These are phyloP conservation scores for Sapria himalayana DNA, from an alignment of 345 rosid species.

Conservation along the genomic window DNA sequence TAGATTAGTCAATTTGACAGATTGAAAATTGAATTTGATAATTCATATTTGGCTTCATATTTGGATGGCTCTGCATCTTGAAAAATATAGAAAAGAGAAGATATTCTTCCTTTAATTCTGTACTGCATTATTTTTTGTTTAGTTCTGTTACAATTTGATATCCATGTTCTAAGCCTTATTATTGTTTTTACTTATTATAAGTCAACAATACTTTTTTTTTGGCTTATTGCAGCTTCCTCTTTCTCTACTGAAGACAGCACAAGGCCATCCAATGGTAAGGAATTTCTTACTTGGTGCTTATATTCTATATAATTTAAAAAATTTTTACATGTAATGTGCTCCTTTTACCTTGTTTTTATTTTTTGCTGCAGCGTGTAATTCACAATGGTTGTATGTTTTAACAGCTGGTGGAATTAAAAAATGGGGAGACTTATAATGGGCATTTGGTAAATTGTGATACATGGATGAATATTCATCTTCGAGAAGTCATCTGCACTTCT, in stretches of 20 bases:
- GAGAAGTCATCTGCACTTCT: conserved; percentile 96
- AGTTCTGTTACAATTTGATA: too few relatives aligned
- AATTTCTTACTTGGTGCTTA: conserved; percentile 1
- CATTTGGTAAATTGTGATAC: conserved; percentile 93
- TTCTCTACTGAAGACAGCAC: conserved; percentile 59
- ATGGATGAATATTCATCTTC: conserved; percentile 97
- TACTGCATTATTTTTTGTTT: too few relatives aligned
- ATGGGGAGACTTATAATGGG: conserved; percentile 96
- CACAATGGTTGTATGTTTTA: conserved; percentile 10
- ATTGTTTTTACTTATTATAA: too few relatives aligned
- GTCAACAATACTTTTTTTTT: too few relatives aligned
- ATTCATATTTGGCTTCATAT: too few relatives aligned
- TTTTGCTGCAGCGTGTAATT: conserved; percentile 9
- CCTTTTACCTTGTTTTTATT: neutral
- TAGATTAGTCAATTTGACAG: too few relatives aligned
- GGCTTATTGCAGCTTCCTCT: conserved; percentile 44
- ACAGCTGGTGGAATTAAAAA: conserved; percentile 87
- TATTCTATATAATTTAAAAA: neutral
- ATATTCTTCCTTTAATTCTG: too few relatives aligned
- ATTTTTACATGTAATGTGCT: neutral
- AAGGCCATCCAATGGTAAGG: conserved; percentile 70
- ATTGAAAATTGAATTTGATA: too few relatives aligned
- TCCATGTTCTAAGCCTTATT: too few relatives aligned
- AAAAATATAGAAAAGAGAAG: too few relatives aligned
- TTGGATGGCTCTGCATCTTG: too few relatives aligned